Conservation (phyloP, 345 rosid species). For the Eucalyptus cladocalyx region DNA sequence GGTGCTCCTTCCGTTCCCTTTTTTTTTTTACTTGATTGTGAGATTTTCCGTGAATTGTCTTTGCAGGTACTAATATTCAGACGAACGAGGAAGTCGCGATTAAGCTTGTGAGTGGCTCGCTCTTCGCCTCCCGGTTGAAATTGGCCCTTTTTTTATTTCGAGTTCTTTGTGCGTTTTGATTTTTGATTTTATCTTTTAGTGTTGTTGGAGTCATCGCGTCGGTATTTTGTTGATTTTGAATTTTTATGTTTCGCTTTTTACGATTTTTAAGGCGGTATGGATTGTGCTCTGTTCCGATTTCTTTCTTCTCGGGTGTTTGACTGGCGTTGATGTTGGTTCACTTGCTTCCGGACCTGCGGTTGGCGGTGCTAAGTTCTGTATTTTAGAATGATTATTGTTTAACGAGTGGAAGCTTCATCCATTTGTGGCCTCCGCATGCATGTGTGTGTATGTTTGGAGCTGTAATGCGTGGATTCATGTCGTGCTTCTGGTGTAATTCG, state of each 20-base stretch:
- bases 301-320: not conserved
- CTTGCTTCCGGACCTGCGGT: not conserved
- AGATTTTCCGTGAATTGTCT: not conserved
- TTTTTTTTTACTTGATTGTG: no score
- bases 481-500: not conserved
- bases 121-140: not conserved
- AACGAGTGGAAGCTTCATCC: not conserved
- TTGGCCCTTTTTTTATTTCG: not conserved
- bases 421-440: not conserved
- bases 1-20: no score
- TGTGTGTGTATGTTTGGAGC: not conserved
- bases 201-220: not conserved
- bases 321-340: not conserved
- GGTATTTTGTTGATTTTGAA: not conserved
- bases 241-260: not conserved
- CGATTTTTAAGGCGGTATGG: not conserved
- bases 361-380: not conserved
- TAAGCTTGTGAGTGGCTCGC: conserved; percentile 66
- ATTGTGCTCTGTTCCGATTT: not conserved
- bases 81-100: conserved; percentile 95
- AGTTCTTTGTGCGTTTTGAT: not conserved
- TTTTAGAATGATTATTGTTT: not conserved
- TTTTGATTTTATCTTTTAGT: not conserved
- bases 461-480: not conserved
- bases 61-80: conserved; percentile 68